Evolutionary conservation across 1,284 basidiomycete genomes (phyloP).

Genomic region (Trametes versicolor): DNA sequence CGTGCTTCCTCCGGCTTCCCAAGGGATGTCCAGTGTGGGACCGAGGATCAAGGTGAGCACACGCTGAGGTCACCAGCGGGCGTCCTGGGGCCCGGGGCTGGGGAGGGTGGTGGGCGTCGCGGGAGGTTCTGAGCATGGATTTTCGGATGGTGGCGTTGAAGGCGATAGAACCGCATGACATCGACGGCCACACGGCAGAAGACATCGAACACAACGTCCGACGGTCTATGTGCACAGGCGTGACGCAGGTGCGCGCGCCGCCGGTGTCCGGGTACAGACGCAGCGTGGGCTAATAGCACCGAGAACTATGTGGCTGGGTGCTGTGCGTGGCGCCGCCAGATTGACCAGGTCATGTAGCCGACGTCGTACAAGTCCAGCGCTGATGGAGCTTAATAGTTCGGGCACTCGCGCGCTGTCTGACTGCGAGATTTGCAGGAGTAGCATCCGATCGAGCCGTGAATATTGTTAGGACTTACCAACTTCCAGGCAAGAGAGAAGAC

Average conservation of each 20-base stretch:
- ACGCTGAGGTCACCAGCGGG: not conserved
- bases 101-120: not conserved
- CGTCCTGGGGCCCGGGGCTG: not conserved
- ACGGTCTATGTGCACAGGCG: slow-evolving; percentile 7
- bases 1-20: slow-evolving; percentile 18
- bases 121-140: slow-evolving; percentile 14
- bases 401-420: not conserved
- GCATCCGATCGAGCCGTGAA: not conserved
- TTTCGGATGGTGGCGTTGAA: slow-evolving; percentile 25
- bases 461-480: not conserved
- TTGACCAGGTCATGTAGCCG: not conserved
- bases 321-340: not conserved
- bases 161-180: slow-evolving; percentile 3
- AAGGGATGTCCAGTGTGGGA: slow-evolving; percentile 24
- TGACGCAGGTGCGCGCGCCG: slow-evolving; percentile 1
- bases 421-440: slow-evolving; percentile 2
- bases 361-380: not conserved
- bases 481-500: slow-evolving; percentile 12
- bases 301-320: not conserved
- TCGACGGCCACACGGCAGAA: slow-evolving; percentile 12
- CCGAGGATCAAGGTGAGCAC: not conserved
- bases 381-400: slow-evolving; percentile 3
- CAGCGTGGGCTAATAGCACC: not conserved
- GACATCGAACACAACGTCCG: slow-evolving; percentile 1
- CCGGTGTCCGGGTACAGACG: not conserved